Conservation (phyloP, 805 yeast species). For the Saturnispora quitensis region DNA sequence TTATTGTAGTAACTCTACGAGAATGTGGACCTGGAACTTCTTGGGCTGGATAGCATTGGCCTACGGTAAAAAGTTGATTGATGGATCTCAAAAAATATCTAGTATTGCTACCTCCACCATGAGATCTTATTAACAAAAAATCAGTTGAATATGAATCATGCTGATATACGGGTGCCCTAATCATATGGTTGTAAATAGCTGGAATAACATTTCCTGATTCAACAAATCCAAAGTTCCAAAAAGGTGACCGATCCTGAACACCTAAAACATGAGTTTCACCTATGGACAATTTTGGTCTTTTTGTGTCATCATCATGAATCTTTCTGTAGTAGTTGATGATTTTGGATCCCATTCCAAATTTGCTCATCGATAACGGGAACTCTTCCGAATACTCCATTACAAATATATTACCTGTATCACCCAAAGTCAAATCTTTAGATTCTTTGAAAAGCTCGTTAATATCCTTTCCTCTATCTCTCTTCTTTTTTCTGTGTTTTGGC, state of each 20-base stretch:
- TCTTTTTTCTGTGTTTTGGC: constrained; percentile 69
- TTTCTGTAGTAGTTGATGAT: constrained; percentile 89
- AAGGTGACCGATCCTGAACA: constrained; percentile 93
- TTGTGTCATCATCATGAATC: constrained; percentile 64
- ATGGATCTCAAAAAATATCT: constrained; percentile 61
- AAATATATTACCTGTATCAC: constrained; percentile 73
- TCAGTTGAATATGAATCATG: constrained; percentile 77
- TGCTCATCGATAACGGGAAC: constrained; percentile 69
- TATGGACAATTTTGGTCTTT: constrained; percentile 77
- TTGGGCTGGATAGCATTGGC: constrained; percentile 86
- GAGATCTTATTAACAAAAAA: constrained; percentile 68
- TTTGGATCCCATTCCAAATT: constrained; percentile 94
- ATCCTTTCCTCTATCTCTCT: constrained; percentile 81
- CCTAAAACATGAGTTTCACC: constrained; percentile 96
- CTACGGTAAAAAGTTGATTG: constrained; percentile 73
- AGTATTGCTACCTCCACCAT: constrained; percentile 65
- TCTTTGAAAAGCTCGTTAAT: constrained; percentile 61
- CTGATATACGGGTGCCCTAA: constrained; percentile 85
- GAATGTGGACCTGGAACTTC: constrained; percentile 98
- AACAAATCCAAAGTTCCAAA: constrained; percentile 97
- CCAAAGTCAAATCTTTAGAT: constrained; percentile 69
- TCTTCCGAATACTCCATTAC: constrained; percentile 89
- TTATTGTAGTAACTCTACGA: constrained; percentile 86
- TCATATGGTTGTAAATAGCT: constrained; percentile 82
- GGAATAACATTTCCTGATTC: constrained; percentile 93